These are phyloP conservation scores for Casuarina equisetifolia DNA, from an alignment of 306 rosid species.

Conservation along the genomic window DNA sequence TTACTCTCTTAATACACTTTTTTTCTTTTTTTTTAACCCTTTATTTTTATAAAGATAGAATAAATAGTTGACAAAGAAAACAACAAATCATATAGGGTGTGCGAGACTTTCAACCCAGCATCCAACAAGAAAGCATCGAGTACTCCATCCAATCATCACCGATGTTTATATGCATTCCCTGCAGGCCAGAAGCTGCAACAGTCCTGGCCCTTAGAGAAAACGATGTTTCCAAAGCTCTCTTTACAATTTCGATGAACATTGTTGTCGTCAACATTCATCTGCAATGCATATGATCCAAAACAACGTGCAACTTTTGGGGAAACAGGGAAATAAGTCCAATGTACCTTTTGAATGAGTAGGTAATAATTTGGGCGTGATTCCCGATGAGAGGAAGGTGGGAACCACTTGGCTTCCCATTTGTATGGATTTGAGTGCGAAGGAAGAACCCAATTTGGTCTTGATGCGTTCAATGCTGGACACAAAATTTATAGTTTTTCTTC, in stretches of 20 bases:
- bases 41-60: background rate
- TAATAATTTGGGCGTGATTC: conserved; percentile 9
- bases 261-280: no score
- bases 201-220: no score
- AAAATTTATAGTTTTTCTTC: no score
- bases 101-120: background rate
- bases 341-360: background rate
- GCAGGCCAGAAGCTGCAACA: no score
- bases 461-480: background rate
- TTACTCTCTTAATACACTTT: no score
- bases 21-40: no score
- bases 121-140: background rate
- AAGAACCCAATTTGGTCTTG: background rate
- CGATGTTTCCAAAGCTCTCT: no score
- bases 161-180: background rate
- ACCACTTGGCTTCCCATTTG: background rate
- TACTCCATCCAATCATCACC: conserved; percentile 24
- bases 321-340: background rate
- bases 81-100: no score
- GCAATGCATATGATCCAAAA: background rate
- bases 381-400: conserved; percentile 10
- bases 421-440: background rate
- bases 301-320: conserved; percentile 14
- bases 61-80: background rate
- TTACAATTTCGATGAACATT: no score